Conservation (phyloP, 202 grass and related monocot species). For the Bolboschoenoplectus hybrid region DNA sequence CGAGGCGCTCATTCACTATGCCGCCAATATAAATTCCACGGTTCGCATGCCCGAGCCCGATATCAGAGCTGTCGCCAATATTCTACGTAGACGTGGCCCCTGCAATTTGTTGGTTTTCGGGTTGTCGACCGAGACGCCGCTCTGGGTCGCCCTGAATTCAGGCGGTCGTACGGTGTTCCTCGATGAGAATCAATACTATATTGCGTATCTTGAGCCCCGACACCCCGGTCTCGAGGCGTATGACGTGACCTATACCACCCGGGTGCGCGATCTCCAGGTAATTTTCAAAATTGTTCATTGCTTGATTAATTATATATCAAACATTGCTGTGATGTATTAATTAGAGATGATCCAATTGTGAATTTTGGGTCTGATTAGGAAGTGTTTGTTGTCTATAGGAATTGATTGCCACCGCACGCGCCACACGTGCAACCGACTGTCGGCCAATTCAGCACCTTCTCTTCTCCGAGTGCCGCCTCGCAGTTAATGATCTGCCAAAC, state of each 20-base stretch:
- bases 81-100: conserved; percentile 52
- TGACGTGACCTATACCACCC: conserved; percentile 77
- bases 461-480: conserved; percentile 94
- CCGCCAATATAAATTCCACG: conserved; percentile 58
- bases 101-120: conserved; percentile 89
- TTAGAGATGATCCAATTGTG: conserved; percentile 5
- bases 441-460: conserved; percentile 89
- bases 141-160: conserved; percentile 74
- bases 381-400: conserved; percentile 14
- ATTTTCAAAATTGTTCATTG: not conserved
- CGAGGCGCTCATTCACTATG: conserved; percentile 80
- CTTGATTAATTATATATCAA: not conserved
- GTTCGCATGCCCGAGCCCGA: conserved; percentile 70
- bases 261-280: conserved; percentile 50
- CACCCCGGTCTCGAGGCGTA: conserved; percentile 77
- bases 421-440: conserved; percentile 53
- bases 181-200: conserved; percentile 87
- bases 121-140: conserved; percentile 59
- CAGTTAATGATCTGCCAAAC: conserved; percentile 98
- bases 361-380: conserved; percentile 1
- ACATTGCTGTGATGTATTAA: not conserved
- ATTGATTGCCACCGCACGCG: conserved; percentile 52
- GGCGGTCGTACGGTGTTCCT: conserved; percentile 72
- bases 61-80: conserved; percentile 60
- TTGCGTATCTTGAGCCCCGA: conserved; percentile 69